phyloP scores from a whole-genome alignment of 768 basidiomycete genomes.

The Glaciozyma martinii region DNA sequence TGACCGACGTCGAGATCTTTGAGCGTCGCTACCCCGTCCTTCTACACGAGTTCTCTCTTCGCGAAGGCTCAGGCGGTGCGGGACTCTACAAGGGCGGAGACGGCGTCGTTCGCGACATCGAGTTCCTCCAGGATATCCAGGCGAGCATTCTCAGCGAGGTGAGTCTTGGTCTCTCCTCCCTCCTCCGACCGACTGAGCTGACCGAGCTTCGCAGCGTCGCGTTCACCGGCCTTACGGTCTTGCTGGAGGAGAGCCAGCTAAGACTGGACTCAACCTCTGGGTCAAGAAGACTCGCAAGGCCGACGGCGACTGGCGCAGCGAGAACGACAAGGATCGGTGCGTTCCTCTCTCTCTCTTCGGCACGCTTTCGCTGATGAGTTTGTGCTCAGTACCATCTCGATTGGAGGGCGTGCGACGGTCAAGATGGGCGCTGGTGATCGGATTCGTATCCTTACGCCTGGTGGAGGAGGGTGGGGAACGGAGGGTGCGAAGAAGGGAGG shows the following conservation, averaged over 20 bases:
- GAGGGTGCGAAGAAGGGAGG: neutral
- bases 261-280: slow-evolving; percentile 78
- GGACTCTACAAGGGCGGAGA: slow-evolving; percentile 58
- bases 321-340: slow-evolving; percentile 39
- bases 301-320: slow-evolving; percentile 50
- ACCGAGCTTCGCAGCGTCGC: slow-evolving; percentile 50
- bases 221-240: slow-evolving; percentile 79
- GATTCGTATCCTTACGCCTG: slow-evolving; percentile 75
- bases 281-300: slow-evolving; percentile 41
- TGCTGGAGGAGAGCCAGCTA: slow-evolving; percentile 65
- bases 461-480: slow-evolving; percentile 77
- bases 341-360: too few species aligned
- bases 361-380: too few species aligned
- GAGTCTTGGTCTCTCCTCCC: slow-evolving; percentile 29
- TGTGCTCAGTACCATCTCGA: slow-evolving; percentile 52
- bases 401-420: slow-evolving; percentile 74
- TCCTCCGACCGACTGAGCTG: too few species aligned
- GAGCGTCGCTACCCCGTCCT: slow-evolving; percentile 91
- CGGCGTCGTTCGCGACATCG: slow-evolving; percentile 72
- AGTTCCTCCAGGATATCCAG: slow-evolving; percentile 69
- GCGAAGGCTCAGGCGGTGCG: slow-evolving; percentile 27
- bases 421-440: slow-evolving; percentile 81
- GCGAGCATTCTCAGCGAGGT: slow-evolving; percentile 84
- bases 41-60: slow-evolving; percentile 57
- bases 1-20: slow-evolving; percentile 87